Percentiles rank a stretch among this genome's conserved stretches.
Evolutionary conservation across 768 basidiomycete genomes (phyloP).

Genomic region (Russula virescens): DNA sequence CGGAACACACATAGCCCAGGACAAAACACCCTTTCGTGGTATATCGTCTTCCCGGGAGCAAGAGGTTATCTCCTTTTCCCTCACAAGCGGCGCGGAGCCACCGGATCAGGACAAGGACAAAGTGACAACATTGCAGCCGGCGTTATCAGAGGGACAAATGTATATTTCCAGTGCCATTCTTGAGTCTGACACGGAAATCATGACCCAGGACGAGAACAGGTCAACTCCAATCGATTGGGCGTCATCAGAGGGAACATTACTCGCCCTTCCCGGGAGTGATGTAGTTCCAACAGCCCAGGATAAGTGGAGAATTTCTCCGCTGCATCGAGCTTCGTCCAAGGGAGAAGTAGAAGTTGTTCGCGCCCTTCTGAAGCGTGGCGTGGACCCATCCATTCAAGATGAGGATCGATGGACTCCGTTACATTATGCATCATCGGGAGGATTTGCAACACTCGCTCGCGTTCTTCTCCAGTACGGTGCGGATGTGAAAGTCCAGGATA

Average conservation of each 20-base stretch:
- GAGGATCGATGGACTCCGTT: background rate
- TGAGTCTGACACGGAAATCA: no score
- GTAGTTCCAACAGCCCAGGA: background rate
- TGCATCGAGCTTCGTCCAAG: background rate
- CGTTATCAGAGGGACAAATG: background rate
- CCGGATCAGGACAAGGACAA: background rate
- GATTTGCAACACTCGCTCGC: background rate
- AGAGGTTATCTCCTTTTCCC: no score
- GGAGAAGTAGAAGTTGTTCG: background rate
- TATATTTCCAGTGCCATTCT: no score
- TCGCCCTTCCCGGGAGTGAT: no score
- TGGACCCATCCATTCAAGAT: background rate
- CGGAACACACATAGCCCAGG: no score
- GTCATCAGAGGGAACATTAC: no score
- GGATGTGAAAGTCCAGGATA: background rate
- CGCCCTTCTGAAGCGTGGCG: background rate
- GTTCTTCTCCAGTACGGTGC: background rate
- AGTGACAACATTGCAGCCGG: background rate
- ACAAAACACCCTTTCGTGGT: no score
- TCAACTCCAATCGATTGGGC: background rate
- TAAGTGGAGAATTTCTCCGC: background rate
- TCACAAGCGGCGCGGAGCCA: no score
- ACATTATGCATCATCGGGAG: background rate
- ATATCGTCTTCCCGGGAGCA: no score
- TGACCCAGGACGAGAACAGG: background rate